These are phyloP conservation scores for Fraxinus velutina DNA, from an alignment of 305 asterid species.

Conservation along the genomic window DNA sequence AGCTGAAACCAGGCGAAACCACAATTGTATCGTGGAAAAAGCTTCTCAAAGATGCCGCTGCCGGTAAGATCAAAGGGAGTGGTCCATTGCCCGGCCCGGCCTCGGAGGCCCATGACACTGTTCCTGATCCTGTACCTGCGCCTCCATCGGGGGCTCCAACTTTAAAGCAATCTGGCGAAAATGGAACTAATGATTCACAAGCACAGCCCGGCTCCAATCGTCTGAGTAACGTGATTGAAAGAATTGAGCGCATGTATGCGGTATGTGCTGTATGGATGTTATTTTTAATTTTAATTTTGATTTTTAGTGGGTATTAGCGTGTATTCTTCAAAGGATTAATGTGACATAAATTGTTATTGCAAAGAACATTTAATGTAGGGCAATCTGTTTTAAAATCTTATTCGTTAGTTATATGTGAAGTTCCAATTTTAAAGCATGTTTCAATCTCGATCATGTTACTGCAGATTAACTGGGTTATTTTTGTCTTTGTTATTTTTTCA, in stretches of 20 bases:
- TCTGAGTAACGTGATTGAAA: constrained; percentile 76
- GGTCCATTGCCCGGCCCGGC: constrained; percentile 30
- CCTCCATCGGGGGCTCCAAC: constrained; percentile 16
- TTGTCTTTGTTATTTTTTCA: neutral
- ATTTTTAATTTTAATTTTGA: neutral
- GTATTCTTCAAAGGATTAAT: neutral
- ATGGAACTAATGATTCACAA: constrained; percentile 46
- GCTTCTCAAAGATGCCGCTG: constrained; percentile 65
- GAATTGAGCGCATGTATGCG: constrained; percentile 95
- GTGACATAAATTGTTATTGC: neutral
- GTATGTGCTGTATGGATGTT: constrained; percentile 37
- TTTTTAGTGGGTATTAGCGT: neutral
- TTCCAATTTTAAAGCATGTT: neutral
- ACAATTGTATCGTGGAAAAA: constrained; percentile 97
- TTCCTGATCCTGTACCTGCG: constrained; percentile 18
- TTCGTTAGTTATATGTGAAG: neutral
- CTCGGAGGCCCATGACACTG: constrained; percentile 28
- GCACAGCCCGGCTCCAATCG: constrained; percentile 65
- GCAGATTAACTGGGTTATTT: neutral
- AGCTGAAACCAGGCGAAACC: constrained; percentile 86
- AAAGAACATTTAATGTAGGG: neutral
- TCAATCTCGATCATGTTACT: neutral
- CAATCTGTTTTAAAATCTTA: neutral
- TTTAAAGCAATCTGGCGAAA: constrained; percentile 44
- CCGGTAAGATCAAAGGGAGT: constrained; percentile 36